phyloP scores from a whole-genome alignment of 305 asterid genomes.

The Fraxinus nigra region DNA sequence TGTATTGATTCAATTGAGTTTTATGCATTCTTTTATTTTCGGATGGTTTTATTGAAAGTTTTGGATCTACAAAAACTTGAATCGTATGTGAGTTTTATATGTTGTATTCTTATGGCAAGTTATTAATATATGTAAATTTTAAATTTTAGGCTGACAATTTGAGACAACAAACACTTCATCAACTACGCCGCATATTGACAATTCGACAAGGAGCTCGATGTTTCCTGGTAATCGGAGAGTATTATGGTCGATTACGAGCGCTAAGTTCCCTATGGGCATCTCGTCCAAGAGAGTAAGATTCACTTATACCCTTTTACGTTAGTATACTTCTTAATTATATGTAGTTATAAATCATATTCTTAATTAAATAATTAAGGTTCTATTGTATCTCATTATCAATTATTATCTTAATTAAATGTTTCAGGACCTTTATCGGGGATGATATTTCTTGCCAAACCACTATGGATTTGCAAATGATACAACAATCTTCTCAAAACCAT shows the following conservation, averaged over 20 bases:
- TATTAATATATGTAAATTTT: not conserved
- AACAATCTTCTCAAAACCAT: constrained; percentile 58
- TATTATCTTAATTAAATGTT: not conserved
- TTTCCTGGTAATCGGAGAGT: constrained; percentile 84
- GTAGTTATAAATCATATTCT: not conserved
- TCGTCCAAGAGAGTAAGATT: constrained; percentile 83
- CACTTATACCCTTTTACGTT: not conserved
- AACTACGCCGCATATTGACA: constrained; percentile 64
- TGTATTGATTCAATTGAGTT: not conserved
- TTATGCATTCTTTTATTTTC: not conserved
- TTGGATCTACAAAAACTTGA: not conserved
- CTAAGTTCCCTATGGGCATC: constrained; percentile 95
- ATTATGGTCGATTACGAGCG: constrained; percentile 83
- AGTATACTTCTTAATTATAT: not conserved
- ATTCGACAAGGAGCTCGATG: constrained; percentile 85
- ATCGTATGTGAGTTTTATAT: not conserved
- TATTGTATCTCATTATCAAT: not conserved
- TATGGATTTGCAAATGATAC: constrained; percentile 74
- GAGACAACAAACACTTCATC: constrained; percentile 88
- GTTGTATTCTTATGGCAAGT: not conserved
- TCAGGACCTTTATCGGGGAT: constrained; percentile 60
- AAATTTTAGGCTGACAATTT: constrained; percentile 75
- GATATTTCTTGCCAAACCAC: constrained; percentile 79
- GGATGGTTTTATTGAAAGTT: not conserved
- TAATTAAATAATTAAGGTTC: not conserved